Evolutionary conservation across 1,284 basidiomycete species (phyloP).

Genomic region (Volvariella surrecta): DNA sequence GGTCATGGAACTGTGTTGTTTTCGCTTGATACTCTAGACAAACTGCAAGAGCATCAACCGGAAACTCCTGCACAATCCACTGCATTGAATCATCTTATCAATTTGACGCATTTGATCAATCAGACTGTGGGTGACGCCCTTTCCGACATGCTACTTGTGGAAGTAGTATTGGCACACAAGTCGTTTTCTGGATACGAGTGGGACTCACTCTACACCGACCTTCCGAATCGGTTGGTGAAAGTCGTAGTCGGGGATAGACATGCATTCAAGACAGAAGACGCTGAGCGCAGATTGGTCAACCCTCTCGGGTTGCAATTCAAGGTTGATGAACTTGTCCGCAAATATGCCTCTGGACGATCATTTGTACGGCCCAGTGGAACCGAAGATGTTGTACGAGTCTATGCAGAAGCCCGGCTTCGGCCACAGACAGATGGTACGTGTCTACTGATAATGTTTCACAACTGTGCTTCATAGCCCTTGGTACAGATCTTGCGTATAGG

Average conservation of each 20-base stretch:
- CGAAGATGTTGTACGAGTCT: conserved; percentile 97
- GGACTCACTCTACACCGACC: conserved; percentile 90
- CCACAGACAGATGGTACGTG: conserved; percentile 76
- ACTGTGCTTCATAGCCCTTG: conserved; percentile 4
- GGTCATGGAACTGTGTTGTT: conserved; percentile 98
- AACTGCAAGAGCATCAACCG: conserved; percentile 57
- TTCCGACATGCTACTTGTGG: conserved; percentile 94
- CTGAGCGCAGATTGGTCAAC: conserved; percentile 80
- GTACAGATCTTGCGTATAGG: conserved; percentile 70
- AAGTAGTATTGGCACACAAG: conserved; percentile 85
- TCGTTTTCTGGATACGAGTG: conserved; percentile 83
- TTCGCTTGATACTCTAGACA: conserved; percentile 63
- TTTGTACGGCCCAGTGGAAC: conserved; percentile 98
- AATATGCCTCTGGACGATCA: conserved; percentile 79
- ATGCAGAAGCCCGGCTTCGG: conserved; percentile 82
- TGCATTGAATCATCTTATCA: conserved; percentile 69
- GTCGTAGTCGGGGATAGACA: conserved; percentile 83
- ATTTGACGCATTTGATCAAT: conserved; percentile 85
- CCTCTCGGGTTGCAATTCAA: conserved; percentile 80
- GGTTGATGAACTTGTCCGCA: conserved; percentile 79
- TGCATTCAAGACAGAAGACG: conserved; percentile 88
- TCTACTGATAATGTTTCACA: conserved; percentile 1
- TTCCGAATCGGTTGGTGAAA: conserved; percentile 96
- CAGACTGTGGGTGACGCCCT: conserved; percentile 98
- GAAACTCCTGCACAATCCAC: conserved; percentile 74